Evolutionary conservation across 2,329 filamentous ascomycete genomes (phyloP), one percentile per base, ranked within the genome.

Genomic region (Zarea fungicola): DNA sequence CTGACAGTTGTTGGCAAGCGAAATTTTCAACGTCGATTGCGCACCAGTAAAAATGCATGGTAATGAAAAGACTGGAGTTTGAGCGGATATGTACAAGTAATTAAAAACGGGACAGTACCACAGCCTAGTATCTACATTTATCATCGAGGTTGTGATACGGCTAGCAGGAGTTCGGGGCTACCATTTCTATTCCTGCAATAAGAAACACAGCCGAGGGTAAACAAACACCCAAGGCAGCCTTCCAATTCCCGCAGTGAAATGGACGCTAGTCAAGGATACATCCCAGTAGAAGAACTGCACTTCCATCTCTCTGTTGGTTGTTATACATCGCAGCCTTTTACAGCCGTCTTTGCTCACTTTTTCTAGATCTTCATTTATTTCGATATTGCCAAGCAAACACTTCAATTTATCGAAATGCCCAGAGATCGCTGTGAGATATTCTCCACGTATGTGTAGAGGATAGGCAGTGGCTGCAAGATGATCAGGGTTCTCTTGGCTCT

Each of bases 371-470:
- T 18, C 25, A 7, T 28, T 35, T 22, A 45, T 5, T 21, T 37
- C 16, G 28, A 21, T 9, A 35, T 26, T 34, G 44, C 44, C 44
- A 48, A 48, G 44, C 21, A 11, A 6, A 10, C 10, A 25, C 16
- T 34, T 22, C 26, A 11, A 41, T 31, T 40, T 14, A 32, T 48
- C 36, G 44, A 25, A 41, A 48, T 28, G 44, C 44, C 44, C 26
- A 48, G 36, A 40, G 44, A 48, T 48, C 36, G 18, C 37, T 40
- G 36, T 36, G 9, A 47, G 35, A 47, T 47, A 18, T 45, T 26
- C 44, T 34, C 44, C 44, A 48, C 44, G 44, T 4, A 10, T 28
- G 26, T n/a, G n/a, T n/a, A 16, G n/a, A 26, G 21, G 14, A 35
- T 16, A n/a, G 19, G n/a, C 35, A 40, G 23, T 47, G 32, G 42